A percentile compares a stretch with the other conserved stretches of the same genome.
These are phyloP conservation scores for Ensete glaucum DNA, from an alignment of 176 grass and related monocot genomes.

Conservation along the genomic window DNA sequence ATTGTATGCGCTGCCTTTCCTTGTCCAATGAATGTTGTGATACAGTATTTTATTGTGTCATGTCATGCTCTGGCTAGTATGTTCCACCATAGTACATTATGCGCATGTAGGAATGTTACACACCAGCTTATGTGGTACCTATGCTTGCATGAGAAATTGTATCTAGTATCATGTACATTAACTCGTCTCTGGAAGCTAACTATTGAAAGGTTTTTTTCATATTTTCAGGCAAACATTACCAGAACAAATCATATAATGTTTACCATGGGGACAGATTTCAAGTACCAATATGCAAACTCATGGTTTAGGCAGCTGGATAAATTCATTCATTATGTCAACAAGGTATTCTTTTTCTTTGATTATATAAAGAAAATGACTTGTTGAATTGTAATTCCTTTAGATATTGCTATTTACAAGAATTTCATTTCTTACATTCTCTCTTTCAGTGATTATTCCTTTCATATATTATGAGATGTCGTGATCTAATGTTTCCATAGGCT, in stretches of 20 bases:
- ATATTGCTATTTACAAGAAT: neutral
- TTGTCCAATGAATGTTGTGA: too few relatives aligned
- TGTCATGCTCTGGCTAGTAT: too few relatives aligned
- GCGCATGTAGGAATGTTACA: neutral
- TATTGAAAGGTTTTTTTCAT: slow-evolving; percentile 13
- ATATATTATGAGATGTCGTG: neutral
- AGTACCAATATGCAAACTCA: slow-evolving; percentile 91
- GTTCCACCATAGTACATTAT: neutral
- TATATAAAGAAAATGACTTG: neutral
- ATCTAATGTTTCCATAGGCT: neutral
- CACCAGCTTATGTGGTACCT: too few relatives aligned
- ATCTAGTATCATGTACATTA: neutral
- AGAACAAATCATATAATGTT: slow-evolving; percentile 98
- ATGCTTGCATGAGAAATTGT: neutral
- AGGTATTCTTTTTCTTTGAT: slow-evolving; percentile 40
- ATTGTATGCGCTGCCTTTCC: too few relatives aligned
- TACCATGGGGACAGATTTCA: slow-evolving; percentile 99
- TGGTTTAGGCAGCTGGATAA: slow-evolving; percentile 99
- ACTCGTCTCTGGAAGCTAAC: neutral
- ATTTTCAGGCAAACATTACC: slow-evolving; percentile 76
- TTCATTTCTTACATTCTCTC: neutral
- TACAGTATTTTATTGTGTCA: too few relatives aligned
- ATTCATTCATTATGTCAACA: slow-evolving; percentile 94
- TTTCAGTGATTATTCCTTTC: neutral
- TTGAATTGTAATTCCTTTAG: too few relatives aligned